A percentile compares a stretch with the other conserved stretches of the same genome.
These are phyloP conservation scores for Paramyrothecium sp. DNA, from an alignment of 2,329 filamentous ascomycete genomes.

Conservation along the genomic window DNA sequence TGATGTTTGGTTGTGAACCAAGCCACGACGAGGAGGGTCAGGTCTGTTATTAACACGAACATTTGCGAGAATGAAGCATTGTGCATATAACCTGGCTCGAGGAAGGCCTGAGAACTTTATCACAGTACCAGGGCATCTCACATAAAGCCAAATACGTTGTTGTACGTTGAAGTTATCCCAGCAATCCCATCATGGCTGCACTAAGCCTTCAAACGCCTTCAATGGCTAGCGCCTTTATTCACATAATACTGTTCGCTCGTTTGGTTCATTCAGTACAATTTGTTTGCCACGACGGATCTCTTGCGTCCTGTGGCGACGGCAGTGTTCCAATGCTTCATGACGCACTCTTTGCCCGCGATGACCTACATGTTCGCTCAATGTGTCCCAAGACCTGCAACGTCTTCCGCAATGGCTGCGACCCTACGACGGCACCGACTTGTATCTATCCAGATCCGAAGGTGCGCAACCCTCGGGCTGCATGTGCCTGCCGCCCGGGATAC, in stretches of 20 bases:
- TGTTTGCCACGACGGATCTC: neutral
- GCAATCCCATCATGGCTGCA: neutral
- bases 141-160: neutral
- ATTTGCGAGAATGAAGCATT: too few species aligned
- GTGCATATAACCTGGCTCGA: too few species aligned
- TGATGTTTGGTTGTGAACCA: too few species aligned
- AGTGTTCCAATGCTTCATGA: neutral
- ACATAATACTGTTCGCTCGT: neutral
- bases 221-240: neutral
- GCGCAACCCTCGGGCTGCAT: conserved; percentile 4
- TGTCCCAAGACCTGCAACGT: conserved; percentile 5
- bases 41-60: neutral
- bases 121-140: too few species aligned
- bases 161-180: neutral
- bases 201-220: neutral
- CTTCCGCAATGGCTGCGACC: conserved; percentile 4
- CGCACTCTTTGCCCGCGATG: neutral
- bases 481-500: conserved; percentile 6
- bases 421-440: conserved; percentile 8
- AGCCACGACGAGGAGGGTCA: neutral
- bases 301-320: neutral
- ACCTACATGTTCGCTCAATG: neutral
- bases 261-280: neutral
- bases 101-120: neutral
- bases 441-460: conserved; percentile 6